Evolutionary conservation across 805 yeast species (phyloP).

Genomic region (Metschnikowia continentalis): DNA sequence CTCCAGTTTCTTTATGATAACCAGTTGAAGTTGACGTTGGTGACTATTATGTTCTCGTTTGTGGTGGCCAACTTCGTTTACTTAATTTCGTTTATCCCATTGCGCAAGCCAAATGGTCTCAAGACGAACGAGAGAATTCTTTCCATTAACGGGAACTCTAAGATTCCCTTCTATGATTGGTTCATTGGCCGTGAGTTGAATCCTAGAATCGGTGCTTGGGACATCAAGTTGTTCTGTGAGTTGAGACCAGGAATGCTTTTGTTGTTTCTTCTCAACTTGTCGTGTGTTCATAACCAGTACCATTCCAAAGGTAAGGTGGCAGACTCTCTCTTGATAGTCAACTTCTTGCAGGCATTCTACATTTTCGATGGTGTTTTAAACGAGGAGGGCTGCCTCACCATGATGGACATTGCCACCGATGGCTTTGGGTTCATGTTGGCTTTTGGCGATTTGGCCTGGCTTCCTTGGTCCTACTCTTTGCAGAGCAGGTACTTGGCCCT

Average conservation of each 20-base stretch:
- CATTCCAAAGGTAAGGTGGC: slow-evolving; percentile 52
- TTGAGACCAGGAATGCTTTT: slow-evolving; percentile 89
- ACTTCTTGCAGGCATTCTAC: slow-evolving; percentile 70
- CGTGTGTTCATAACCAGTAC: slow-evolving; percentile 82
- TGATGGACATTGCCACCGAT: slow-evolving; percentile 96
- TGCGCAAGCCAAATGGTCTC: slow-evolving; percentile 44
- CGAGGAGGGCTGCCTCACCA: slow-evolving; percentile 83
- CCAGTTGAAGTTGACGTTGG: slow-evolving; percentile 58
- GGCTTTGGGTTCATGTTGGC: slow-evolving; percentile 96
- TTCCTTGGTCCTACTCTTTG: slow-evolving; percentile 86
- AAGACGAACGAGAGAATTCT: slow-evolving; percentile 65
- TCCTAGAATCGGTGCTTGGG: slow-evolving; percentile 82
- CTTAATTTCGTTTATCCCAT: slow-evolving; percentile 61
- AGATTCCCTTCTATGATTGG: slow-evolving; percentile 79
- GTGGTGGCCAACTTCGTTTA: slow-evolving; percentile 63
- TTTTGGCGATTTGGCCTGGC: slow-evolving; percentile 89
- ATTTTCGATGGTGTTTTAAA: slow-evolving; percentile 88
- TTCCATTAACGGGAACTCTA: slow-evolving; percentile 84
- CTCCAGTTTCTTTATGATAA: slow-evolving; percentile 70
- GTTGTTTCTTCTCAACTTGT: slow-evolving; percentile 74
- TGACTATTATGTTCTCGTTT: slow-evolving; percentile 61
- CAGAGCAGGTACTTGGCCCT: slow-evolving; percentile 80
- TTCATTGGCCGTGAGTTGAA: slow-evolving; percentile 95
- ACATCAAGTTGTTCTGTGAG: slow-evolving; percentile 88
- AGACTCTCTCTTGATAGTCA: slow-evolving; percentile 70